phyloP scores from a whole-genome alignment of 1,284 basidiomycete genomes.

The Ustilago hordei region DNA sequence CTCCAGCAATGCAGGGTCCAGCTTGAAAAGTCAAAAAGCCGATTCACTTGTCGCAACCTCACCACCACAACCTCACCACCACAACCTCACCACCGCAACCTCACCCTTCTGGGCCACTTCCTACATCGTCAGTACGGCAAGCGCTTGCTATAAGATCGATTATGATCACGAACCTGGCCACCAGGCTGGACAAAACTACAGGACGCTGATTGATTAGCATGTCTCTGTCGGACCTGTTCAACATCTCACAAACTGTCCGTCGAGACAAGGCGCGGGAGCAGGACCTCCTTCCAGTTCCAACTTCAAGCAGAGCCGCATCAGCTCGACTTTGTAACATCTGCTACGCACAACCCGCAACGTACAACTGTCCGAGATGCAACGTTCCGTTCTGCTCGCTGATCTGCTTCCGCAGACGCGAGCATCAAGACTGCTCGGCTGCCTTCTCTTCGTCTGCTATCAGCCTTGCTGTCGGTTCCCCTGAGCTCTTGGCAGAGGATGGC shows the following conservation, averaged over 20 bases:
- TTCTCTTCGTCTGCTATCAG: slow-evolving; percentile 43
- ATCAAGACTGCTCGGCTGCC: slow-evolving; percentile 46
- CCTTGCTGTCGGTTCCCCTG: slow-evolving; percentile 2
- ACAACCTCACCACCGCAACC: neutral
- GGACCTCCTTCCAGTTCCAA: slow-evolving; percentile 29
- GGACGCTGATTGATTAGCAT: slow-evolving; percentile 3
- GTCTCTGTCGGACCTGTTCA: slow-evolving; percentile 54
- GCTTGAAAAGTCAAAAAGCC: neutral
- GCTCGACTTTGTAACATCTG: slow-evolving; percentile 59
- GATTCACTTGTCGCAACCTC: neutral
- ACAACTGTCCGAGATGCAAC: slow-evolving; percentile 63
- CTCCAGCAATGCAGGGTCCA: neutral
- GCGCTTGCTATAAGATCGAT: neutral
- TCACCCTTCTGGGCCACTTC: neutral
- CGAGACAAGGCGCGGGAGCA: slow-evolving; percentile 47
- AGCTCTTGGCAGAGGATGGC: slow-evolving; percentile 12
- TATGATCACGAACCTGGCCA: neutral
- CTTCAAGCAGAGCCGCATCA: slow-evolving; percentile 16
- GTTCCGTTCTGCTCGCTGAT: slow-evolving; percentile 59
- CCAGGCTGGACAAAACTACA: neutral
- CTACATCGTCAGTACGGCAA: neutral
- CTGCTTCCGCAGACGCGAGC: slow-evolving; percentile 52
- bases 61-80: neutral
- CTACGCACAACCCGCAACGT: slow-evolving; percentile 37
- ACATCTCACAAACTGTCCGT: slow-evolving; percentile 51